Evolutionary conservation across 768 basidiomycete genomes (phyloP).

Genomic region (Erythrobasidium yunnanense): DNA sequence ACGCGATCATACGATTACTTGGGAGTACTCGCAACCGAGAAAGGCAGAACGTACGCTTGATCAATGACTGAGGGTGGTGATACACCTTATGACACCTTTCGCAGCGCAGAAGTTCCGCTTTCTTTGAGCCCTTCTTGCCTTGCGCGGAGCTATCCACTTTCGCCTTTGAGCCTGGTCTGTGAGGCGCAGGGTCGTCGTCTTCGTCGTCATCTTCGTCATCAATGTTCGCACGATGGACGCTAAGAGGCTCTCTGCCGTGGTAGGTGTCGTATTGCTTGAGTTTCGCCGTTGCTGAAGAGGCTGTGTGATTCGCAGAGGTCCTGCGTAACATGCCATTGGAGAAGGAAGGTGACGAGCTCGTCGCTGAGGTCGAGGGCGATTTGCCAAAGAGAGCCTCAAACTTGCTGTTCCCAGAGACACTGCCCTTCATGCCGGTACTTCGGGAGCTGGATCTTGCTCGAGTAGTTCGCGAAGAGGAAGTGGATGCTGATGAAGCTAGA

Average conservation of each 20-base stretch:
- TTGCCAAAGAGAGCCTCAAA: neutral
- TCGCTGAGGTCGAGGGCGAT: neutral
- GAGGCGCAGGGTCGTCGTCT: too few species aligned
- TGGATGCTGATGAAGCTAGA: too few species aligned
- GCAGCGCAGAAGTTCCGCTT: conserved; percentile 1
- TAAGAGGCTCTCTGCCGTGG: too few species aligned
- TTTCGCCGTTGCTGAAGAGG: neutral
- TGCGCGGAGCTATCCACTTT: neutral
- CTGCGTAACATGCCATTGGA: neutral
- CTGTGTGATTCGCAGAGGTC: neutral
- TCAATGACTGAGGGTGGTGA: conserved; percentile 18
- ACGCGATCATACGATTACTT: neutral
- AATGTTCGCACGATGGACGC: too few species aligned
- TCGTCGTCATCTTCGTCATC: neutral
- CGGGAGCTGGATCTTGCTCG: neutral
- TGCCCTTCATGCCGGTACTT: neutral
- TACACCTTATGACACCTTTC: conserved; percentile 25
- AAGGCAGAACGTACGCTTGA: neutral
- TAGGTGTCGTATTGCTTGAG: too few species aligned
- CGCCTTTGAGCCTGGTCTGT: neutral
- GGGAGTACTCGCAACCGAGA: neutral
- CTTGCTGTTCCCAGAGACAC: neutral
- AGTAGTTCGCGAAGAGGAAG: too few species aligned
- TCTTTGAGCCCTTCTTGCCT: conserved; percentile 8
- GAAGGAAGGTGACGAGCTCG: neutral